phyloP scores from a whole-genome alignment of 768 basidiomycete genomes.

The Termitomyces heimii region DNA sequence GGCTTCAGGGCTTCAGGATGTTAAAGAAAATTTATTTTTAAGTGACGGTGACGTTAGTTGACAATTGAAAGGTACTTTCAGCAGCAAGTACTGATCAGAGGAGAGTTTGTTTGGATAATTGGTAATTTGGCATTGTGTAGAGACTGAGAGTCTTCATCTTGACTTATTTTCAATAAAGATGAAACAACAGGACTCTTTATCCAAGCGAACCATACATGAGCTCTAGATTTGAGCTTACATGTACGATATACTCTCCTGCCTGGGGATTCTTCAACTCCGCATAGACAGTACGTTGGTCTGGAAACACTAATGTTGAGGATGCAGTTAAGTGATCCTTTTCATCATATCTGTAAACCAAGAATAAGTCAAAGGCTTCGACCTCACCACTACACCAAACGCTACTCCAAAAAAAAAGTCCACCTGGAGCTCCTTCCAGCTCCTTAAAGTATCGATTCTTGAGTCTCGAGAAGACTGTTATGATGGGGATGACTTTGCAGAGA shows the following conservation, averaged over 20 bases:
- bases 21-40: no score
- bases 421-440: slow-evolving; percentile 26
- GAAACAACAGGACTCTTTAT: neutral
- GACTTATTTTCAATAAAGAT: no score
- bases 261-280: slow-evolving; percentile 29
- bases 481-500: slow-evolving; percentile 27
- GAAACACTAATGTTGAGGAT: slow-evolving; percentile 21
- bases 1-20: no score
- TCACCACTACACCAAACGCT: no score
- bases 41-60: neutral
- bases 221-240: slow-evolving; percentile 19
- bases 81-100: neutral
- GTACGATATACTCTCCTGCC: slow-evolving; percentile 36
- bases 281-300: slow-evolving; percentile 27
- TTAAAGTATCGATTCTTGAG: slow-evolving; percentile 40
- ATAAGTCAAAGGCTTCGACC: no score
- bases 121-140: neutral
- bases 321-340: slow-evolving; percentile 26
- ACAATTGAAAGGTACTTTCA: neutral
- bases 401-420: no score
- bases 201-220: slow-evolving; percentile 10
- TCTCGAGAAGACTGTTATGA: slow-evolving; percentile 43
- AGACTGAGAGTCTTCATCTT: neutral
- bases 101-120: neutral
- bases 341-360: slow-evolving; percentile 39